Base-by-base conservation (phyloP, 1,284 basidiomycete species). In the Trichosporon inkin region DNA sequence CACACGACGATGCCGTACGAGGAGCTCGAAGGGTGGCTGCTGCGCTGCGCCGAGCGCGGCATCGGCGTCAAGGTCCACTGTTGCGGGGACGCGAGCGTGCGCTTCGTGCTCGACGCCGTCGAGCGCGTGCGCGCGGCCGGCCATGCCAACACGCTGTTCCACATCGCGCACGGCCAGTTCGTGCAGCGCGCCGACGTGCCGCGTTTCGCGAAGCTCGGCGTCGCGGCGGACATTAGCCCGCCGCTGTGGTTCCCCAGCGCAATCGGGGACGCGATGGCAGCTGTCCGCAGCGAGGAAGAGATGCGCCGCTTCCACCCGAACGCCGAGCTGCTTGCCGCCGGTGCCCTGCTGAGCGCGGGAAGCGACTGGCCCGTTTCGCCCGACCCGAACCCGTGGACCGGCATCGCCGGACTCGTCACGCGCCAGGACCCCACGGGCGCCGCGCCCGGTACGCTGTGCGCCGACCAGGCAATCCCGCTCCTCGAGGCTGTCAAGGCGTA, bases 21-120 rank as follows among this genome's bases (percentile, higher is more conserved):
- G 1, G 55, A 56, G 36, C 55, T 56, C 16, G 41, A 56, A 41
- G 41, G 37, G 5, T 56, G 55, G 55, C 55, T 56, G 6, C 35
- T 56, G 1, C 44, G 47, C 35, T 56, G 55, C 44, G 55, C 55
- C 10, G 35, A 37, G 34, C 34, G 32, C 8, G 35, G 35, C 20
- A 56, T 56, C 55, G 37, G 49, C 55, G 55, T 56, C 34, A 56
- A 56, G 55, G 35, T 56, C 14, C 55, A 56, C 55, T 56, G 55
- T 22, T 37, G 32, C 6, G 55, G 55, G 8, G 55, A 56, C 36
- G 55, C 55, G 19, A 14, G n/a, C 2, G 55, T 56, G 41, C 55
- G 55, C 10, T 56, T 49, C 24, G 55, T 56, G 10, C 55, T 56
- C 35, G 55, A 56, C 35, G 55, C 55, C 10, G 55, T 56, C 10